Conservation (phyloP, 2,329 filamentous ascomycete species). For the Aspergillus pseudoglaucus region DNA sequence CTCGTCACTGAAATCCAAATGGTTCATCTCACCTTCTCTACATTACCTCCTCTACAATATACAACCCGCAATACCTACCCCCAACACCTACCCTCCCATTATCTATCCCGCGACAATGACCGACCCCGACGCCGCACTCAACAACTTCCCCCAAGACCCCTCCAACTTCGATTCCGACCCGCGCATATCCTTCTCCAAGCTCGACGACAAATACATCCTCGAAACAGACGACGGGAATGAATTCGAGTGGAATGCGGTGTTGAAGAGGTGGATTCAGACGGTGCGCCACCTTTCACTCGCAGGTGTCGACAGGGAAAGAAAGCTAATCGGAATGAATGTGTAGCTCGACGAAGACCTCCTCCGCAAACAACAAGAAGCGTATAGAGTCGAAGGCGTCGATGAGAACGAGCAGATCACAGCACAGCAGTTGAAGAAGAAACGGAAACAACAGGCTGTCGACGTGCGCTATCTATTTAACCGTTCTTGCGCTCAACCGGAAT, state of each 20-base stretch:
- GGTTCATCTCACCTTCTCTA: too few species aligned
- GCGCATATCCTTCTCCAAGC: constrained; percentile 79
- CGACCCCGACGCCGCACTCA: constrained; percentile 10
- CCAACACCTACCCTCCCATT: too few species aligned
- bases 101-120: neutral
- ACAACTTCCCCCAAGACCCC: constrained; percentile 48
- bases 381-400: constrained; percentile 54
- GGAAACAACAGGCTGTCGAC: constrained; percentile 48
- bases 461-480: constrained; percentile 25
- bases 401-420: constrained; percentile 44
- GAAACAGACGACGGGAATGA: constrained; percentile 80
- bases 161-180: constrained; percentile 69
- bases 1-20: too few species aligned
- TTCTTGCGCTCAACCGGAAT: neutral
- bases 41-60: too few species aligned
- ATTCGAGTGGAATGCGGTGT: constrained; percentile 68
- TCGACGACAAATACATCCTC: constrained; percentile 74
- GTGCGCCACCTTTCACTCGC: constrained; percentile 35
- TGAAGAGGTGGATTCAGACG: constrained; percentile 69
- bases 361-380: constrained; percentile 56
- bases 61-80: too few species aligned
- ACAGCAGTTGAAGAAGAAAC: constrained; percentile 47
- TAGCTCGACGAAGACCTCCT: constrained; percentile 56
- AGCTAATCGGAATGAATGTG: constrained; percentile 17
- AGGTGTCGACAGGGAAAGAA: constrained; percentile 8